phyloP scores from a whole-genome alignment of 257 asterid genomes.

The Schizonepeta tenuifolia region DNA sequence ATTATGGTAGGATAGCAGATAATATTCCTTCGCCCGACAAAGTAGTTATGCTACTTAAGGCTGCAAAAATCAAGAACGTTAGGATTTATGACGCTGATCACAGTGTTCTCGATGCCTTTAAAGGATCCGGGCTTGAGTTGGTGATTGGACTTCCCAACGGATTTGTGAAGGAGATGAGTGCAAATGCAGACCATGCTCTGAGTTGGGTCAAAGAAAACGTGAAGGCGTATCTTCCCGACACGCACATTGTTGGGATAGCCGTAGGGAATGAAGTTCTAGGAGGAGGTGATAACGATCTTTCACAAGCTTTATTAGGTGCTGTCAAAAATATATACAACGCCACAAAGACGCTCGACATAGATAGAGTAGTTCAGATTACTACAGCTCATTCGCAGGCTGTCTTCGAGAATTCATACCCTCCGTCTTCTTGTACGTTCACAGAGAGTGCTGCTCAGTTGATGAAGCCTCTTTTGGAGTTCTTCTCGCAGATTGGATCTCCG shows the following conservation, averaged over 20 bases:
- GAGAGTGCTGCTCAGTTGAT: constrained; percentile 67
- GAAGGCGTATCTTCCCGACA: constrained; percentile 79
- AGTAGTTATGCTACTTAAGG: constrained; percentile 76
- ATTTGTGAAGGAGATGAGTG: constrained; percentile 67
- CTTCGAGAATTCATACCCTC: constrained; percentile 79
- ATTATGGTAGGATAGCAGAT: constrained; percentile 93
- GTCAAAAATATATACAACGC: constrained; percentile 79
- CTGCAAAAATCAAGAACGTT: constrained; percentile 89
- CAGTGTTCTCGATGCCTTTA: constrained; percentile 80
- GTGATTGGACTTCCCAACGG: constrained; percentile 86
- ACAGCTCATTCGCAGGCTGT: constrained; percentile 88
- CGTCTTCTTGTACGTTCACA: constrained; percentile 78
- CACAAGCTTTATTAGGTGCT: constrained; percentile 67
- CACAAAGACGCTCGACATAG: constrained; percentile 61
- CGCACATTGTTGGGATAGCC: constrained; percentile 81
- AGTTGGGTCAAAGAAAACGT: constrained; percentile 92
- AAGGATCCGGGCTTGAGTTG: constrained; percentile 84
- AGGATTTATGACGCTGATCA: constrained; percentile 85
- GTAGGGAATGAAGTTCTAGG: constrained; percentile 89
- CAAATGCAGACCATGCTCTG: constrained; percentile 69
- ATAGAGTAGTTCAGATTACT: constrained; percentile 63
- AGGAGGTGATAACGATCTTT: constrained; percentile 51
- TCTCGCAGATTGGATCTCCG: constrained; percentile 76
- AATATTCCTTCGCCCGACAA: constrained; percentile 89
- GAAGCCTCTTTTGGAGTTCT: constrained; percentile 91